phyloP scores from a whole-genome alignment of 2,329 filamentous ascomycete species.

The Zasmidium citrigriseum region DNA sequence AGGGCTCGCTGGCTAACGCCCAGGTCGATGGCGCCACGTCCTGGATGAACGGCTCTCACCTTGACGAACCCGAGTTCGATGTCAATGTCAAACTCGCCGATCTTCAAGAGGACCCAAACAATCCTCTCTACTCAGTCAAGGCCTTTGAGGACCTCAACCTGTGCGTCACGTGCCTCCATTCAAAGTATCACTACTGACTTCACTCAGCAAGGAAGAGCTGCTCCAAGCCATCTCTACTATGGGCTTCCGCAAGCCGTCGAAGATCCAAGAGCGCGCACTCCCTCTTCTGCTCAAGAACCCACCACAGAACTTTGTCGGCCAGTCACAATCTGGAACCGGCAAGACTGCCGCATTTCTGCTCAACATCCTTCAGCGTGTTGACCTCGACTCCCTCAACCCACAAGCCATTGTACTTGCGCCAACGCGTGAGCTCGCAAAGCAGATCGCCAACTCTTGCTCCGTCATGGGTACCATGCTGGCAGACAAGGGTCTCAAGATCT shows the following conservation, averaged over 20 bases:
- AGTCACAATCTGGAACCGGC: slow-evolving; percentile 98
- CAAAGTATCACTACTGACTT: slow-evolving; percentile 14
- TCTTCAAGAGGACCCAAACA: slow-evolving; percentile 80
- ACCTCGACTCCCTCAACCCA: slow-evolving; percentile 69
- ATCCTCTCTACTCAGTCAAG: slow-evolving; percentile 82
- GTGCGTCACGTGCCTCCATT: slow-evolving; percentile 54
- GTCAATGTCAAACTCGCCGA: slow-evolving; percentile 93
- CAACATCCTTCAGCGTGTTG: slow-evolving; percentile 84
- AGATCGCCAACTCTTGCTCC: slow-evolving; percentile 83
- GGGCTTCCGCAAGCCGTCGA: slow-evolving; percentile 92
- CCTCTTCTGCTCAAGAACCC: slow-evolving; percentile 85
- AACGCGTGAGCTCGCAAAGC: slow-evolving; percentile 89
- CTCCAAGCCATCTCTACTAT: slow-evolving; percentile 75
- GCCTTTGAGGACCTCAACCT: slow-evolving; percentile 84
- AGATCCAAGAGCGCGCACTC: slow-evolving; percentile 94
- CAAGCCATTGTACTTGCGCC: slow-evolving; percentile 90
- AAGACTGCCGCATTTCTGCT: slow-evolving; percentile 97
- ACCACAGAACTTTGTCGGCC: slow-evolving; percentile 91
- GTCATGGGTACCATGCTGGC: slow-evolving; percentile 80
- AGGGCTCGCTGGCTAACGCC: slow-evolving; percentile 20
- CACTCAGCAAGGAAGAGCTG: slow-evolving; percentile 59
- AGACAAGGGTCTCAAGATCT: slow-evolving; percentile 66
- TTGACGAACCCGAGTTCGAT: slow-evolving; percentile 74
- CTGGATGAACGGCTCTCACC: slow-evolving; percentile 40
- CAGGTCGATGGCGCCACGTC: slow-evolving; percentile 48